Base-by-base conservation (phyloP, 139 green algal species). In the Yamagishiella unicocca region DNA sequence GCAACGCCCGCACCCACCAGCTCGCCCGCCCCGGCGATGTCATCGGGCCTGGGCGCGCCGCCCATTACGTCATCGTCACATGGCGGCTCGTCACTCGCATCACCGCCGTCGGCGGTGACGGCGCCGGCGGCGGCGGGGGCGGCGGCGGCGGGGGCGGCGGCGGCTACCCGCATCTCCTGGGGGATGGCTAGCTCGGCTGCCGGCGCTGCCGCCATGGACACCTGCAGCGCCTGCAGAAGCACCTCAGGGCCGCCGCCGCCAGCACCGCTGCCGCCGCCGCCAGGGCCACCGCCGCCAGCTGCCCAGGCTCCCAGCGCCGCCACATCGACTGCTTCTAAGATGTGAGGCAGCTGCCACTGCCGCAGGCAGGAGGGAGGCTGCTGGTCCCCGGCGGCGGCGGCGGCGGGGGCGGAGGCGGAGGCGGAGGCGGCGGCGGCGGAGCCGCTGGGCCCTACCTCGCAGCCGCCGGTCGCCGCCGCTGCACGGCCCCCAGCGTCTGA, bases 111-210 rank as follows among this genome's bases (percentile, higher is more conserved):
- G 27, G 8, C 74, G 46, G 31, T 50, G 21, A 0, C 46, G 33
- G 2, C 53, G 29, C 43, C 50, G n/a, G 35, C 50, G 8, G 5
- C n/a, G 74, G 46, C 50, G 2, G 74, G 46, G 7, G 74, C 74
- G 8, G 53, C 17, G n/a, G n/a, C n/a, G n/a, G 35, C 50, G 8
- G 5, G 45, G 74, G 46, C 50, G 2, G 74, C 74, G 7, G 74
- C 74, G 8, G 53, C 17, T 46, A 50, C 74, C 8, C 74, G 74
- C 54, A 82, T 10, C 12, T 46, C 8, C 6, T 33, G n/a, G 0
- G 74, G 74, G 8, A 82, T 82, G 46, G n/a, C 46, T 12, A 82
- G 53, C 21, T 67, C 33, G 3, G 38, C 76, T 38, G 29, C 77
- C 7, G 55, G 37, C 40, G 38, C 77, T 12, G 77, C 55, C 25